A percentile compares a stretch with the other conserved stretches of the same genome.
Evolutionary conservation across 2,329 filamentous ascomycete species (phyloP).

Genomic region (Bipolaris gigantea): DNA sequence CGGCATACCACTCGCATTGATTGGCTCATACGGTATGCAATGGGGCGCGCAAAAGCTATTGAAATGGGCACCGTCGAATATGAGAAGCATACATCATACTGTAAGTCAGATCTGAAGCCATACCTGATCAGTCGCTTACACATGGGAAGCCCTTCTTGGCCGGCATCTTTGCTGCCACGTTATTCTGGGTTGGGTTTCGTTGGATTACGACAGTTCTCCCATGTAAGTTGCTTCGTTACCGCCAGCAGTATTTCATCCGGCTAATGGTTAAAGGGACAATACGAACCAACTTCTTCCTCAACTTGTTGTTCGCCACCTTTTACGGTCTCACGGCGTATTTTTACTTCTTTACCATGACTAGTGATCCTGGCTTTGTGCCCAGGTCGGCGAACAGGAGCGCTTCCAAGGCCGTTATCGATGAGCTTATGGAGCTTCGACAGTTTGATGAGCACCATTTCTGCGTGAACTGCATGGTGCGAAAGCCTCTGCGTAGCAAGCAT

Average conservation of each 20-base stretch:
- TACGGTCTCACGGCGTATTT: slow-evolving; percentile 77
- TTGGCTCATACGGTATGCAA: slow-evolving; percentile 71
- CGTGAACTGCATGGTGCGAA: slow-evolving; percentile 90
- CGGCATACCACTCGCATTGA: slow-evolving; percentile 71
- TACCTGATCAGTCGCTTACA: slow-evolving; percentile 12
- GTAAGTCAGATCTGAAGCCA: slow-evolving; percentile 52
- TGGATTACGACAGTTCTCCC: slow-evolving; percentile 77
- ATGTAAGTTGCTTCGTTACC: slow-evolving; percentile 52
- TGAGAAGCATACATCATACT: slow-evolving; percentile 87
- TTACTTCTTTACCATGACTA: slow-evolving; percentile 80
- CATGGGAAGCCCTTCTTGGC: slow-evolving; percentile 78
- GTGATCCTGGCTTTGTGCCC: slow-evolving; percentile 90
- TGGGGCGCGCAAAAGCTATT: slow-evolving; percentile 76
- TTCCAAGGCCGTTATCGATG: slow-evolving; percentile 85
- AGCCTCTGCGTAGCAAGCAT: slow-evolving; percentile 91
- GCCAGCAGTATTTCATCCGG: not conserved
- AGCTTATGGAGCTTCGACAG: slow-evolving; percentile 80
- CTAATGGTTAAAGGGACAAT: slow-evolving; percentile 62
- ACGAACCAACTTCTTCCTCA: slow-evolving; percentile 69
- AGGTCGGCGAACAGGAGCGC: slow-evolving; percentile 87
- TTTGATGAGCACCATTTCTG: slow-evolving; percentile 96
- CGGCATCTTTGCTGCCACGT: slow-evolving; percentile 84
- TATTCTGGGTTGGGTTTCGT: slow-evolving; percentile 77
- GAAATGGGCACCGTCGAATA: slow-evolving; percentile 81
- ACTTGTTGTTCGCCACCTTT: slow-evolving; percentile 70